Evolutionary conservation across 148 eudicot genomes (phyloP), one percentile per base, ranked within the genome.

Genomic region (Amaranthus palmeri): DNA sequence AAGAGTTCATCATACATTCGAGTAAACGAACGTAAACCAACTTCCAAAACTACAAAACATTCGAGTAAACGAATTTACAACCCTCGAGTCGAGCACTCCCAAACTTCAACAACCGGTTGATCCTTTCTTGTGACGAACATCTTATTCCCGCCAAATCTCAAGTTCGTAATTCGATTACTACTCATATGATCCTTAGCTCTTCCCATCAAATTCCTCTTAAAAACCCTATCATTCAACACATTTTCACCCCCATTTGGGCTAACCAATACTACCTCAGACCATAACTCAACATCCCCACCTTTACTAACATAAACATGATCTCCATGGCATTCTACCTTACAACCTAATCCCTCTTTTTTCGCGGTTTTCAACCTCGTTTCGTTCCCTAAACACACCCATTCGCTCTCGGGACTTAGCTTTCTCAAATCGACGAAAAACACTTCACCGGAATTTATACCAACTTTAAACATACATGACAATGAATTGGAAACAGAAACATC

Each of bases 121-220:
- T 92, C 90, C 70, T 90, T 95, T 58, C 97, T 79, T 3, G 93
- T 88, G 54, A 92, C 73, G 58, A 95, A 95, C 99, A 95, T 89
- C 72, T 88, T 95, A 76, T 84, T 95, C 67, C 97, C 99, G 5
- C 97, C 99, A 77, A 95, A 95, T 18, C 76, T 77, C 72, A 95
- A 70, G 67, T 80, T 74, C 17, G 83, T 86, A 47, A 95, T 85
- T 85, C 72, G 80, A 64, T 78, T 83, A 48, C 85, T 86, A 48
- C 88, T 86, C 76, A 76, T 64, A 77, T n/a, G n/a, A n/a, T 95
- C 99, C 76, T 85, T 88, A 1, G 77, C 83, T 76, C 90, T 87
- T 15, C 97, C 99, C 89, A 95, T 81, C 70, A 76, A 44, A 65
- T 85, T 92, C 82, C 86, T 86, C 83, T 86, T 92, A 25, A 85